These are phyloP conservation scores for Priceomyces castillae DNA, from an alignment of 805 yeast species.

Conservation along the genomic window DNA sequence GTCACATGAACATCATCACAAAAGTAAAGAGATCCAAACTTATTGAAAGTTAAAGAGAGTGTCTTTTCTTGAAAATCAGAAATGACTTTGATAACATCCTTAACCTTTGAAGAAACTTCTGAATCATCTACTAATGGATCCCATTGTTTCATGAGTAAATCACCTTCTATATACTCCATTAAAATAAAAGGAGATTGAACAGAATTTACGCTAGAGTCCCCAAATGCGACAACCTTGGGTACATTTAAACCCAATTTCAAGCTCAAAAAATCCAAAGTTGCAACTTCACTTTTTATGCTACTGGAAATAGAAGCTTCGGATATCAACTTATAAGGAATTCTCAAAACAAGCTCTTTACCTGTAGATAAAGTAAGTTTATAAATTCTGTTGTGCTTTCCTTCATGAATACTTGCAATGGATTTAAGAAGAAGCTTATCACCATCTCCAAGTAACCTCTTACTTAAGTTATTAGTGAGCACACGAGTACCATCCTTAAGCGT, in stretches of 20 bases:
- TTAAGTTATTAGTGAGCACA: conserved; percentile 49
- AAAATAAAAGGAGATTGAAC: conserved; percentile 73
- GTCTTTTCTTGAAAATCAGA: conserved; percentile 62
- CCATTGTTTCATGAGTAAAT: conserved; percentile 86
- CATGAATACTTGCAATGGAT: conserved; percentile 81
- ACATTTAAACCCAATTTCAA: conserved; percentile 64
- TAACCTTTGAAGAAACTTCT: conserved; percentile 49
- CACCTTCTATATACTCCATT: conserved; percentile 78
- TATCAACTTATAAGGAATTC: conserved; percentile 82
- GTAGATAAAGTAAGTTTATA: conserved; percentile 68
- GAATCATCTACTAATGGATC: conserved; percentile 68
- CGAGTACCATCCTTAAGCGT: conserved; percentile 44
- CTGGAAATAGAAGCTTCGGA: conserved; percentile 62
- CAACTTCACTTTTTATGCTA: conserved; percentile 84
- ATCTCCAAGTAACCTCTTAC: conserved; percentile 42
- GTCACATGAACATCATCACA: conserved; percentile 57
- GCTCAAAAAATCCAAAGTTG: conserved; percentile 81
- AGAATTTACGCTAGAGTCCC: conserved; percentile 58
- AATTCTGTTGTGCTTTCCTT: conserved; percentile 90
- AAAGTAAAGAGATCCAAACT: conserved; percentile 82
- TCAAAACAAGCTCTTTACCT: conserved; percentile 62
- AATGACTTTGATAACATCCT: conserved; percentile 66
- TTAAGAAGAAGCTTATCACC: conserved; percentile 49
- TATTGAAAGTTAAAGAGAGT: conserved; percentile 58
- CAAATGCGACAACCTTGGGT: conserved; percentile 72